phyloP scores from a whole-genome alignment of 805 yeast genomes.

The Yamadazyma nakazawae region DNA sequence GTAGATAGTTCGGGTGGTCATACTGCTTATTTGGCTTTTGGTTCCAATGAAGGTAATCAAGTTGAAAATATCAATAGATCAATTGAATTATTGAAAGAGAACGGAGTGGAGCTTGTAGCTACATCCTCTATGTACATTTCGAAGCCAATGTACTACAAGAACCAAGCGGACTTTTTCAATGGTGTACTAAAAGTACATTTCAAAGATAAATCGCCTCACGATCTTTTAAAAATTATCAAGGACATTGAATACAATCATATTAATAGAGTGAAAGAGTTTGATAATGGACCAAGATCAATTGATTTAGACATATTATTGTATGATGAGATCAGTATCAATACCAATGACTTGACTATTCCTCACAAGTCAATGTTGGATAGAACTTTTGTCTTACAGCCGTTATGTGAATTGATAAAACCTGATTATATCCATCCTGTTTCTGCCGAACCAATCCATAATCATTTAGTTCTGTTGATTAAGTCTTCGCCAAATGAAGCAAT shows the following conservation, averaged over 20 bases:
- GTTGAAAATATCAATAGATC: slow-evolving; percentile 59
- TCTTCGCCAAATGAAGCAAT: slow-evolving; percentile 33
- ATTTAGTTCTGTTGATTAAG: slow-evolving; percentile 50
- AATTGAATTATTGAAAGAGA: slow-evolving; percentile 40
- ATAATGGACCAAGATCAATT: slow-evolving; percentile 89
- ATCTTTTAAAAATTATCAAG: slow-evolving; percentile 60
- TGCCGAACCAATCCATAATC: slow-evolving; percentile 73
- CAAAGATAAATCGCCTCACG: slow-evolving; percentile 52
- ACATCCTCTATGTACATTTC: slow-evolving; percentile 83
- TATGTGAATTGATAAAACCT: slow-evolving; percentile 75
- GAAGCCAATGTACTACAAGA: slow-evolving; percentile 85
- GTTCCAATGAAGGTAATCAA: slow-evolving; percentile 80
- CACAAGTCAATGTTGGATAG: slow-evolving; percentile 88
- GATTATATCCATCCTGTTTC: slow-evolving; percentile 76
- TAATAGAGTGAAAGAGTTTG: slow-evolving; percentile 69
- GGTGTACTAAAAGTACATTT: slow-evolving; percentile 77
- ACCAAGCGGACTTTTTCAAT: slow-evolving; percentile 79
- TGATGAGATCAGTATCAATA: slow-evolving; percentile 55
- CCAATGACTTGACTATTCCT: slow-evolving; percentile 66
- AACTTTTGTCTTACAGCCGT: slow-evolving; percentile 84
- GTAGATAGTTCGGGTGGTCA: slow-evolving; percentile 26
- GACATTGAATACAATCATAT: slow-evolving; percentile 72
- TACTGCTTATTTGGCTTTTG: slow-evolving; percentile 77
- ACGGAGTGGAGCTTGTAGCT: slow-evolving; percentile 45
- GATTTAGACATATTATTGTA: slow-evolving; percentile 85